Conservation (phyloP, 768 basidiomycete species). For the Mycena polygramma region DNA sequence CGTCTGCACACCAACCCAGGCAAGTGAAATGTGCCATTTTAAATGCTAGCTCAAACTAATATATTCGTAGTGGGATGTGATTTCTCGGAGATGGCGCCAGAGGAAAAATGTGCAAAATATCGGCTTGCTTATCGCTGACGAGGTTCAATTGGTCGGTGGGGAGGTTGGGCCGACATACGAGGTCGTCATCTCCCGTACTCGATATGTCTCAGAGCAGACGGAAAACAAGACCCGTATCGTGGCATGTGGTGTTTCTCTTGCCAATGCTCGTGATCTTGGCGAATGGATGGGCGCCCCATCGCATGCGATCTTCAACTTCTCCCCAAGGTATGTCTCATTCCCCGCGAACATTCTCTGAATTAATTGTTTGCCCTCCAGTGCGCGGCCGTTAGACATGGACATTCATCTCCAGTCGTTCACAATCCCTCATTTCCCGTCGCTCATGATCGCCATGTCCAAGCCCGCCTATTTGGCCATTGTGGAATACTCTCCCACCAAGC, state of each 20-base stretch:
- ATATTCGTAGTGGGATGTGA: slow-evolving; percentile 85
- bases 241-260: slow-evolving; percentile 93
- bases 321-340: slow-evolving; percentile 73
- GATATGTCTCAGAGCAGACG: slow-evolving; percentile 95
- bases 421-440: slow-evolving; percentile 97
- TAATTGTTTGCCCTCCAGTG: slow-evolving; percentile 59
- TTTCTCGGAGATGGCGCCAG: slow-evolving; percentile 96
- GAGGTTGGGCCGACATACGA: slow-evolving; percentile 98
- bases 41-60: neutral
- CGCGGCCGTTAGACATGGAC: slow-evolving; percentile 97
- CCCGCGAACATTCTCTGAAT: neutral
- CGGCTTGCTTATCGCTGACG: slow-evolving; percentile 93
- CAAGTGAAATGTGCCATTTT: slow-evolving; percentile 50
- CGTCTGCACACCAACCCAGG: slow-evolving; percentile 93
- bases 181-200: slow-evolving; percentile 94
- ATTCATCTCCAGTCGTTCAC: slow-evolving; percentile 97
- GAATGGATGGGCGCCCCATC: slow-evolving; percentile 98
- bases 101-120: slow-evolving; percentile 96
- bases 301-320: slow-evolving; percentile 98
- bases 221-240: slow-evolving; percentile 94
- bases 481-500: slow-evolving; percentile 88
- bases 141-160: slow-evolving; percentile 94
- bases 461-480: slow-evolving; percentile 94
- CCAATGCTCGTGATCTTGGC: slow-evolving; percentile 95
- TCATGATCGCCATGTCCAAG: slow-evolving; percentile 99